Percentiles rank a stretch among this genome's conserved stretches.
Evolutionary conservation across 2,329 filamentous ascomycete genomes (phyloP).

Genomic region (Pestalotiopsis sp.): DNA sequence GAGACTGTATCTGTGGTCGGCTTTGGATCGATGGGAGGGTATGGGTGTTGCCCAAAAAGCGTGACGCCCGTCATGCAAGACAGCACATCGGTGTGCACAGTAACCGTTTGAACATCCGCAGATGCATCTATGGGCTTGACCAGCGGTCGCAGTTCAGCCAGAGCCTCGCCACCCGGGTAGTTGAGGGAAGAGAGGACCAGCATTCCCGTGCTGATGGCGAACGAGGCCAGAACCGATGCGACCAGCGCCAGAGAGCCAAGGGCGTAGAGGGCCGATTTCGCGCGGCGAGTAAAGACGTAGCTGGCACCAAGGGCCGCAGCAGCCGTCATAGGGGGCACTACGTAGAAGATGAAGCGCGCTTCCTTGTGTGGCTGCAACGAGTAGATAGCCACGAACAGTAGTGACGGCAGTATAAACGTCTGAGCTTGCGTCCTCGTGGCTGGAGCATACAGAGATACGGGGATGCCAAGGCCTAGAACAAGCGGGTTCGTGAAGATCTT

Average conservation of each 20-base stretch:
- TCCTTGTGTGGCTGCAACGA: slow-evolving; percentile 94
- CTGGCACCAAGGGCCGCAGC: slow-evolving; percentile 74
- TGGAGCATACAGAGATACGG: slow-evolving; percentile 51
- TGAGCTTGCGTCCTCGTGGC: slow-evolving; percentile 44
- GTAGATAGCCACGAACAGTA: slow-evolving; percentile 78
- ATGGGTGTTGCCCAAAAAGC: slow-evolving; percentile 59
- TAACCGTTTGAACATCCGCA: slow-evolving; percentile 31
- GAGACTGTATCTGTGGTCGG: slow-evolving; percentile 28
- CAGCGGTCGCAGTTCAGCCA: slow-evolving; percentile 53
- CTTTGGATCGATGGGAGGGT: slow-evolving; percentile 23
- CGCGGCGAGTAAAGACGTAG: slow-evolving; percentile 67
- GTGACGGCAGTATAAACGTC: slow-evolving; percentile 62
- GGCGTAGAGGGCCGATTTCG: slow-evolving; percentile 60
- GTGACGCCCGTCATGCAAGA: slow-evolving; percentile 73
- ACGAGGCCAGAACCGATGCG: slow-evolving; percentile 60
- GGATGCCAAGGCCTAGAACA: slow-evolving; percentile 55
- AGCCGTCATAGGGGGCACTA: slow-evolving; percentile 78
- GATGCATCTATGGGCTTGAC: slow-evolving; percentile 33
- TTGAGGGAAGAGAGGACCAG: slow-evolving; percentile 84
- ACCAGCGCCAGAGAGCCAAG: slow-evolving; percentile 57
- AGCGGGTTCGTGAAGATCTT: slow-evolving; percentile 83
- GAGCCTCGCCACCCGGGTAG: slow-evolving; percentile 87
- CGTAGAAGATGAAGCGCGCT: slow-evolving; percentile 91
- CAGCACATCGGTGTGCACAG: slow-evolving; percentile 66
- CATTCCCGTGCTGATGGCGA: slow-evolving; percentile 64